Evolutionary conservation across 176 grass and related monocot genomes (phyloP).

Genomic region (Carex pumila): DNA sequence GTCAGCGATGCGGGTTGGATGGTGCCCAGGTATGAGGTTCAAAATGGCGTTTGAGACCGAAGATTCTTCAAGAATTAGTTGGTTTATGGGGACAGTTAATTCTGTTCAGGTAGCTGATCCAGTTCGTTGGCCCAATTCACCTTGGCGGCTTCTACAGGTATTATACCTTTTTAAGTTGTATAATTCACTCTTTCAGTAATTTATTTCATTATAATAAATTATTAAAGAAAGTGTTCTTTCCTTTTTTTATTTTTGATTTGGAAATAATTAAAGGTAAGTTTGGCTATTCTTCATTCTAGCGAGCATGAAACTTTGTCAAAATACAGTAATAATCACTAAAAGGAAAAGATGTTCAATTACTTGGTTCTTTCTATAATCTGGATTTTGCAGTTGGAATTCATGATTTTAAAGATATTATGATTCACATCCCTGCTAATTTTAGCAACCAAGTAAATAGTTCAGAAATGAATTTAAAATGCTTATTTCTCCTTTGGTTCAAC

Average conservation of each 20-base stretch:
- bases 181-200: background rate
- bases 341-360: background rate
- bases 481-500: background rate
- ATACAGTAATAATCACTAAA: background rate
- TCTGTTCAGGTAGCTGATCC: conserved; percentile 47
- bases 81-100: conserved; percentile 88
- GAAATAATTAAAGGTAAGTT: background rate
- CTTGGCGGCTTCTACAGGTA: conserved; percentile 86
- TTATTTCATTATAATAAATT: background rate
- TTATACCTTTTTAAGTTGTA: background rate
- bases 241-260: background rate
- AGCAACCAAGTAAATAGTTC: background rate
- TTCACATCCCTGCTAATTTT: background rate
- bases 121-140: conserved; percentile 54
- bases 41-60: conserved; percentile 98
- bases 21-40: conserved; percentile 70
- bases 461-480: background rate
- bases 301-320: background rate
- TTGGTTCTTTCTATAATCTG: background rate
- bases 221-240: background rate
- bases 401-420: background rate
- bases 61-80: conserved; percentile 91
- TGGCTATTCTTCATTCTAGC: background rate
- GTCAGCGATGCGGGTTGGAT: conserved; percentile 47
- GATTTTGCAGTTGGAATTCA: background rate